Conservation (phyloP, 257 asterid genomes). For the Ballota nigra region DNA sequence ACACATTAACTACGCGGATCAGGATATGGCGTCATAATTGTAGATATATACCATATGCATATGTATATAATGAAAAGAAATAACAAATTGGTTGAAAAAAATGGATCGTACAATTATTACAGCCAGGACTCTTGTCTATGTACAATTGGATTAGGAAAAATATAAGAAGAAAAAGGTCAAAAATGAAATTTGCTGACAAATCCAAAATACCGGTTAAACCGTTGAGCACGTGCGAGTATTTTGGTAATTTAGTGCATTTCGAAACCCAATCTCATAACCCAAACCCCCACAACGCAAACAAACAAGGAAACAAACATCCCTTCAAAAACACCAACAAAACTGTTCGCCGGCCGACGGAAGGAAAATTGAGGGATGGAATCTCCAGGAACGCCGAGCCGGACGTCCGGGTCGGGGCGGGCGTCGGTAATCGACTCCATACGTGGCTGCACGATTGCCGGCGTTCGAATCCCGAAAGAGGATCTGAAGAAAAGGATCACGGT, state of each 20-base stretch:
- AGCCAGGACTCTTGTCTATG: too few species aligned
- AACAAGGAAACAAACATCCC: background rate
- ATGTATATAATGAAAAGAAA: background rate
- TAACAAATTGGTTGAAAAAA: background rate
- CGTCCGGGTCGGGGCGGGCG: slow-evolving; percentile 48
- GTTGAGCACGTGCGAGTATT: slow-evolving; percentile 27
- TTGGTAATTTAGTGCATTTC: slow-evolving; percentile 19
- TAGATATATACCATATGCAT: too few species aligned
- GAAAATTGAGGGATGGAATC: slow-evolving; percentile 36
- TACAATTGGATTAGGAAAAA: background rate
- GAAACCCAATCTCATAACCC: slow-evolving; percentile 29
- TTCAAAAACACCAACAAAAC: background rate
- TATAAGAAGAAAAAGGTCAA: background rate
- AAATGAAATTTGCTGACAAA: background rate
- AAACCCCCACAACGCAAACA: slow-evolving; percentile 1
- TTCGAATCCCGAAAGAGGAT: slow-evolving; percentile 60
- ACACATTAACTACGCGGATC: background rate
- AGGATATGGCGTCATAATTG: background rate
- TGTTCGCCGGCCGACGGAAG: slow-evolving; percentile 24
- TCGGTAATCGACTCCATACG: slow-evolving; percentile 69
- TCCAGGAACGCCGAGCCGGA: slow-evolving; percentile 42
- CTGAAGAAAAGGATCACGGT: slow-evolving; percentile 56
- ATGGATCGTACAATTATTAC: background rate
- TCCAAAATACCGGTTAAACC: slow-evolving; percentile 19
- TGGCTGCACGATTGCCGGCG: slow-evolving; percentile 72